Base-by-base conservation (phyloP, 805 yeast species). In the Candida silvicultrix region DNA sequence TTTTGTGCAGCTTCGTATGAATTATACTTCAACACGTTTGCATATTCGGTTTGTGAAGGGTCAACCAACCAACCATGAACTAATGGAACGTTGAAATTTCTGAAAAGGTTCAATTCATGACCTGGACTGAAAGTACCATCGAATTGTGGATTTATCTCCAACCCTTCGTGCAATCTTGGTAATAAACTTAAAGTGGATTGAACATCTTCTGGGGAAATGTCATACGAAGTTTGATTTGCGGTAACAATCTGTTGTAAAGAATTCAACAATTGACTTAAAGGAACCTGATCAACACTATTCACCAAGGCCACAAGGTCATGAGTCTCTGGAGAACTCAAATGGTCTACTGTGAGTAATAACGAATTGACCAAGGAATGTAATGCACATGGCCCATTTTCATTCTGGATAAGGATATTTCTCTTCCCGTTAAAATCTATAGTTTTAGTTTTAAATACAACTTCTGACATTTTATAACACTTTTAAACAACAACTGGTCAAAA, bases 311-410 rank as follows among this genome's bases (percentile, higher is more conserved):
- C 60, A 38, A 71, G 47, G 11, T 56, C 58, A 31, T 56, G 54
- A 1, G 56, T 56, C 32, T 55, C 62, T 10, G 51, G 46, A 21
- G 55, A 48, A n/a, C 56, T 49, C 2, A 49, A 48, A 15, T 48
- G 56, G 8, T 58, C 55, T 14, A 73, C 73, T 3, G 79, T 66
- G 18, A 89, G 62, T 7, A 88, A 60, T 15, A 90, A 60, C 0
- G 88, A 76, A 59, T 90, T 90, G 42, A 80, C 73, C 37, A 90
- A 65, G 0, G 96, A 90, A 14, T 90, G 74, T 35, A 90, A 63
- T 2, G 96, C 95, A 59, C 96, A 89, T 0, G 97, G 96, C 0
- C 97, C 97, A 57, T 89, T 88, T 41, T 67, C 70, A 50, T 87
- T 86, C 66, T 89, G 97, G 19, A 88, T 64, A 4, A 90, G 66